Conservation (phyloP, 805 yeast species). For the Lipomyces spencermartinsiae region DNA sequence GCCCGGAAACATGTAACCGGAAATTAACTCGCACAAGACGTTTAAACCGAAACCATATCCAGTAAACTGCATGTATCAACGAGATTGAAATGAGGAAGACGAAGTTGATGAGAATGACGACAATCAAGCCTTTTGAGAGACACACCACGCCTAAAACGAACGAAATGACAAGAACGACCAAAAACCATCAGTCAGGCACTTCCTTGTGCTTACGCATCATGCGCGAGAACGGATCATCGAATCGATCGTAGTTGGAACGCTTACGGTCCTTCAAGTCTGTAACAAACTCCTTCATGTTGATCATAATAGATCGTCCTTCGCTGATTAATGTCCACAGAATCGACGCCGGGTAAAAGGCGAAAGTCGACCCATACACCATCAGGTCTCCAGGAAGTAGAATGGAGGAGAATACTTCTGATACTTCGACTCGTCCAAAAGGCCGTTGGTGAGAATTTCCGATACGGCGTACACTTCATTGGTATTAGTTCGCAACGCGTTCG, state of each 20-base stretch:
- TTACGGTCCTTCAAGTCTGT: constrained; percentile 38
- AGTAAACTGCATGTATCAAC: constrained; percentile 65
- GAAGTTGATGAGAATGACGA: constrained; percentile 60
- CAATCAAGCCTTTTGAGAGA: constrained; percentile 43
- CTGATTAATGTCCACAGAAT: constrained; percentile 13
- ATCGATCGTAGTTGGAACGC: constrained; percentile 35
- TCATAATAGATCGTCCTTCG: constrained; percentile 15
- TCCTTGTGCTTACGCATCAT: constrained; percentile 64
- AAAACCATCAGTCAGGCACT: constrained; percentile 71
- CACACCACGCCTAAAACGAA: constrained; percentile 54
- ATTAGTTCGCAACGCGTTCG: constrained; percentile 57
- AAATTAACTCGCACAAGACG: constrained; percentile 66
- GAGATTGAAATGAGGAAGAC: constrained; percentile 67
- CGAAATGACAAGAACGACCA: constrained; percentile 53
- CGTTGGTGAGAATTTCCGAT: constrained; percentile 54
- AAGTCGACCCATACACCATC: constrained; percentile 64
- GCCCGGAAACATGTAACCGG: constrained; percentile 70
- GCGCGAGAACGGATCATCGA: constrained; percentile 58
- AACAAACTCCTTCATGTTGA: constrained; percentile 3
- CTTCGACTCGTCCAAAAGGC: constrained; percentile 53
- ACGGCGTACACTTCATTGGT: constrained; percentile 59
- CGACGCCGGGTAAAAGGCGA: constrained; percentile 55
- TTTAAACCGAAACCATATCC: constrained; percentile 65
- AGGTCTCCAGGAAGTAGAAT: constrained; percentile 60
- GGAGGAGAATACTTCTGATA: constrained; percentile 69